A percentile compares a stretch with the other conserved stretches of the same genome.
Conservation (phyloP, 768 basidiomycete genomes). For the Krasilnikovozyma curviuscula region DNA sequence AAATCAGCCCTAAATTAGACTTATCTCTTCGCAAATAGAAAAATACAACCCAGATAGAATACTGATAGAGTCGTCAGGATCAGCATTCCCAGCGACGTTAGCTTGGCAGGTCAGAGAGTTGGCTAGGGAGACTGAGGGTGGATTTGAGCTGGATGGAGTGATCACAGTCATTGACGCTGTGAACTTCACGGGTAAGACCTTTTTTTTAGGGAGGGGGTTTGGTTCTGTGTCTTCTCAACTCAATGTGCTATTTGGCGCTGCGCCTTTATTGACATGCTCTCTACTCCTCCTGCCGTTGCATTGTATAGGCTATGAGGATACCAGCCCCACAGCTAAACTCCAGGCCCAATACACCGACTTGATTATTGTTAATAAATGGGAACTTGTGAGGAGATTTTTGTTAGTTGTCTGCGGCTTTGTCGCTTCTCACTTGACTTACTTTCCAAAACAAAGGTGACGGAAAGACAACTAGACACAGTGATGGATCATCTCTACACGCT, state of each 20-base stretch:
- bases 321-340: constrained; percentile 76
- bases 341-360: constrained; percentile 84
- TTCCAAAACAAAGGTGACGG: constrained; percentile 28
- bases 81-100: constrained; percentile 84
- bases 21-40: neutral
- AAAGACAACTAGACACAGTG: constrained; percentile 58
- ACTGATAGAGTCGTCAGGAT: constrained; percentile 88
- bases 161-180: constrained; percentile 60
- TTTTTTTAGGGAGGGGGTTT: neutral
- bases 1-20: neutral
- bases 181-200: constrained; percentile 24
- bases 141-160: constrained; percentile 70
- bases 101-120: constrained; percentile 86
- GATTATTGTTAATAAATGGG: constrained; percentile 86
- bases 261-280: neutral
- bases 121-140: constrained; percentile 53
- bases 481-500: constrained; percentile 73
- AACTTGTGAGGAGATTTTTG: constrained; percentile 33
- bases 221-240: neutral
- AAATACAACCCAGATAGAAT: constrained; percentile 42
- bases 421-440: neutral
- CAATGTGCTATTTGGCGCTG: neutral
- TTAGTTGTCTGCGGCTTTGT: neutral
- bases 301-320: constrained; percentile 96
- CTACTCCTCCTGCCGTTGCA: too few species aligned